Percentiles rank a stretch among this genome's conserved stretches.
Conservation (phyloP, 2,329 filamentous ascomycete species). For the Eutypella sp. region DNA sequence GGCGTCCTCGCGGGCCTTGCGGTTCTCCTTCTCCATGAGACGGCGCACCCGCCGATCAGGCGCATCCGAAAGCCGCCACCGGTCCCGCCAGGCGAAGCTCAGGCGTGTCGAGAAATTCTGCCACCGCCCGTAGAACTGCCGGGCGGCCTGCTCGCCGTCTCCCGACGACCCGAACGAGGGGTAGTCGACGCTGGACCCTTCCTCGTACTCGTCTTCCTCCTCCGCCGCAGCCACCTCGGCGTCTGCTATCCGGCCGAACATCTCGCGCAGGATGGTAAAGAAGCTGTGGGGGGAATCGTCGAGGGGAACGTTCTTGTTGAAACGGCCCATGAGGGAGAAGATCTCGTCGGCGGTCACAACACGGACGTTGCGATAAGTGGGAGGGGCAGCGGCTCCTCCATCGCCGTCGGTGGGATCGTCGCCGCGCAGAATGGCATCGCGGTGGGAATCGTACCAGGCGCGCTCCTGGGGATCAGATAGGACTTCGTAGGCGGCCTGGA, state of each 20-base stretch:
- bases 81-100: constrained; percentile 84
- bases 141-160: constrained; percentile 69
- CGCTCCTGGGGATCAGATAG: constrained; percentile 92
- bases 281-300: constrained; percentile 78
- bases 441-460: constrained; percentile 96
- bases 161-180: constrained; percentile 76
- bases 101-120: constrained; percentile 77
- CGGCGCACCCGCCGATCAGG: constrained; percentile 79
- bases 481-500: constrained; percentile 93
- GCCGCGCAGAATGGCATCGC: constrained; percentile 73
- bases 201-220: constrained; percentile 50
- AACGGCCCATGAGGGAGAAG: constrained; percentile 70
- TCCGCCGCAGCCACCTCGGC: constrained; percentile 71
- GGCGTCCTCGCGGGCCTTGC: constrained; percentile 73
- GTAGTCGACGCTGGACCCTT: constrained; percentile 58
- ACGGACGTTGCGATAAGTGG: constrained; percentile 62
- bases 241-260: constrained; percentile 72
- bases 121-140: constrained; percentile 79
- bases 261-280: constrained; percentile 71
- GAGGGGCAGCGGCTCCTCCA: constrained; percentile 40
- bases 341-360: constrained; percentile 81
- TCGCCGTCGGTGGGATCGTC: constrained; percentile 45
- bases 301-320: constrained; percentile 73
- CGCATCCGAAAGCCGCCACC: constrained; percentile 76
- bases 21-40: constrained; percentile 94